Base-by-base conservation (phyloP, 495 filamentous ascomycete genomes). In the Xylaria nigripes region DNA sequence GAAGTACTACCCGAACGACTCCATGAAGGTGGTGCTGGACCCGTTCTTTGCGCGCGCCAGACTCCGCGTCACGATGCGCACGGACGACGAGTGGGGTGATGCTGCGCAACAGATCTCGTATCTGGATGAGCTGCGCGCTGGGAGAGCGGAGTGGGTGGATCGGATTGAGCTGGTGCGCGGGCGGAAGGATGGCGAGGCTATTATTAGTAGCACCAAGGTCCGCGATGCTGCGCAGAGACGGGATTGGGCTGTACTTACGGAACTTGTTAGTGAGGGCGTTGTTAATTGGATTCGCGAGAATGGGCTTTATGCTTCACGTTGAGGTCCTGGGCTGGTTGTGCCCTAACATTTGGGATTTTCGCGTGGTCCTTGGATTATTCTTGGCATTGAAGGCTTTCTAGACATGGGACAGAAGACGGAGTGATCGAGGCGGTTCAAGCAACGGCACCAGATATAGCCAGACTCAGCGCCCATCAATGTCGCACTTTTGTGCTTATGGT, bases 151-250 rank as follows among this genome's bases (percentile, higher is more conserved):
- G 62, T 97, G 92, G 92, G 83, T 74, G 15, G 63, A 70, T 19
- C 76, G 78, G 53, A 84, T 96, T 48, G 77, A 85, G 61, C 69
- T 96, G 61, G 83, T 90, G 6, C 77, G 84, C 46, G 82, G 80
- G 1, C 70, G 70, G 38, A 69, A 54, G 51, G 77, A 75, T 0
- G 79, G 72, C 8, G 80, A 79, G 53, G 70, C 71, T 6, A 67
- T 77, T 2, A 76, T 95, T 12, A 95, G 90, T 64, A 93, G 88
- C 46, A 96, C 92, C 4, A 80, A 70, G 61, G 87, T 90, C 2
- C 78, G 92, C 43, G 76, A 82, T 55, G 85, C 86, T 3, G 78
- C 77, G 9, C 68, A 66, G 46, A 65, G 66, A 12, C 64, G 67
- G 23, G 80, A 86, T 23, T 72, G 73, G 60, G 69, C 76, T 29